Evolutionary conservation across 2,329 filamentous ascomycete genomes (phyloP), one percentile per base, ranked within the genome.

Genomic region (Claviceps capensis): DNA sequence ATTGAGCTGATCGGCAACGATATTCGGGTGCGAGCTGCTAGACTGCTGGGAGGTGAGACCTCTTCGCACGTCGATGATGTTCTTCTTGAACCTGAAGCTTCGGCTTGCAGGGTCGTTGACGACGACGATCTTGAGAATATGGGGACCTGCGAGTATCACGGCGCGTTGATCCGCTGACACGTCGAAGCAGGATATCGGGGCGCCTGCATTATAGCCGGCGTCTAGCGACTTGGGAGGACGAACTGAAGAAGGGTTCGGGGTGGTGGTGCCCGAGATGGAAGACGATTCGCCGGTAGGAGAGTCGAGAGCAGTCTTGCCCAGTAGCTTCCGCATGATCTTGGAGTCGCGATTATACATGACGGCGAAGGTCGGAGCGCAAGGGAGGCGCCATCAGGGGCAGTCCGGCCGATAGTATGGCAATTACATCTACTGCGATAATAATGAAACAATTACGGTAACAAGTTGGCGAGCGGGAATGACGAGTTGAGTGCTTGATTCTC

Each of bases 81-180:
- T 79, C 42, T 67, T 79, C 42, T 67, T 71, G 53, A 82, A 72
- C 23, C 63, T 67, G 36, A 74, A 66, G 58, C 62, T 62, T 52
- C 65, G 64, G 57, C 57, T 60, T 7, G 60, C 51, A 42, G 36
- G 60, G 57, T 76, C 75, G 53, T 82, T 77, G 37, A 82, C 66
- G 19, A 73, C 69, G 45, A 83, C 64, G 1, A 76, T 81, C 66
- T 81, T 82, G 54, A 84, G 76, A 23, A 83, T 70, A 57, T 83
- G 78, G 5, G 63, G 70, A 5, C 81, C 78, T 7, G 73, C 81
- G 43, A 84, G 67, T 2, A 83, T 72, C 37, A 76, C 78, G 45
- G 72, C 68, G 37, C 71, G 71, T 52, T 76, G 74, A 60, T 83
- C 78, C 52, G 76, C 70, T 1, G 79, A 78, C 37, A 72, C 71